Base-by-base conservation (phyloP, 2,329 filamentous ascomycete species). In the Curvularia lunata region DNA sequence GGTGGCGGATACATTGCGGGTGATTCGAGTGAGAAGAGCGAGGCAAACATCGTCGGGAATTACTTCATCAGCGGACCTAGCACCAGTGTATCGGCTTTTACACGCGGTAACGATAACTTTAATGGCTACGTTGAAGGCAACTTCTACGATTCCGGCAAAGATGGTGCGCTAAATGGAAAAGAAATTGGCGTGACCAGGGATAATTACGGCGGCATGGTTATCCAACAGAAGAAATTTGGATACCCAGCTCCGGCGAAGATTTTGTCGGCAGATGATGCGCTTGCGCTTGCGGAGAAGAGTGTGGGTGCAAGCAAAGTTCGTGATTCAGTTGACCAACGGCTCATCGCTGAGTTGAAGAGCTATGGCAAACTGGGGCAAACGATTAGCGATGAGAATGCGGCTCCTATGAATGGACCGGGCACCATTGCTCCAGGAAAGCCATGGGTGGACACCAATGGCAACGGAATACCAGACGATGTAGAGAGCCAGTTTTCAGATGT, bases 31-130 rank as follows among this genome's bases (percentile, higher is more conserved):
- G 82, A 79, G 4, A 64, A 76, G 25, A 84, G 80, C 51, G 77
- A 80, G 48, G 82, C 78, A 5, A 84, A 86, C 59, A 82, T 86
- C 54, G 75, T 85, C 51, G 81, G 82, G 58, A 86, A 86, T 70
- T 85, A 86, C 69, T 86, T 85, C 70, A 82, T 86, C 58, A 80
- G 79, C 1, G 84, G 84, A 0, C 83, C 83, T 0, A 79, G 75
- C 45, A 85, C 83, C 3, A 78, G 71, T 25, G 78, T 80, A 2
- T 77, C 80, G 1, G 81, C 82, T 0, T 86, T 85, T 60, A 84
- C 82, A 1, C 78, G 83, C n/a, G 82, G 84, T n/a, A 85, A 84
- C 54, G 75, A 69, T 2, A 81, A 82, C 48, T 85, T 85, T 72
- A 81, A 82, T 40, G 83, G 79, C 16, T 85, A 83, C 43, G 82